Conservation (phyloP, 352 stramenopile species). For the Phytophthora quininea region DNA sequence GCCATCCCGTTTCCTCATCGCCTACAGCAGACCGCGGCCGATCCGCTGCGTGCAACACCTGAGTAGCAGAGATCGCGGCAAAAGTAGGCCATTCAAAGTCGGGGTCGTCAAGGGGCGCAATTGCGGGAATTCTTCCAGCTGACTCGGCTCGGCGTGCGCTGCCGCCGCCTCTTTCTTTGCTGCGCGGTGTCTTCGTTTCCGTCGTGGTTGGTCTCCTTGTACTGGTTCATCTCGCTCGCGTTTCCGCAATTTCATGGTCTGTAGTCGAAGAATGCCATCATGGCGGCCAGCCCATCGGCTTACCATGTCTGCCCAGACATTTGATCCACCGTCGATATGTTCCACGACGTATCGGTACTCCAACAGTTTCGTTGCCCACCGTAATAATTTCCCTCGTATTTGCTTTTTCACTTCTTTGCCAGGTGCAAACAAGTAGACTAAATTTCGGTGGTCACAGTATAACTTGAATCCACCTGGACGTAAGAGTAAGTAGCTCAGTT, state of each 20-base stretch:
- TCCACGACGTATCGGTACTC: conserved; percentile 3
- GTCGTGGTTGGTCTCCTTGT: background rate
- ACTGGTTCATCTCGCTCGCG: background rate
- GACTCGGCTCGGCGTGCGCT: background rate
- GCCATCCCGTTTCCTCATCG: conserved; percentile 3
- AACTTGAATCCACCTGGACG: background rate
- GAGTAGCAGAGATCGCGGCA: background rate
- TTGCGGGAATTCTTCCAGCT: background rate
- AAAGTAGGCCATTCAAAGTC: conserved; percentile 11
- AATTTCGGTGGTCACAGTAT: background rate
- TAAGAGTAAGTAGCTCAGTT: background rate
- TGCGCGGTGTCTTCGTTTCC: background rate
- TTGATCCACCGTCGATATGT: background rate
- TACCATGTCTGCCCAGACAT: conserved; percentile 9
- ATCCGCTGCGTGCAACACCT: background rate
- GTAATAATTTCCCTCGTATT: background rate
- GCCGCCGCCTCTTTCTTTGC: background rate
- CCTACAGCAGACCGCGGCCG: background rate
- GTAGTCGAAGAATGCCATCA: background rate
- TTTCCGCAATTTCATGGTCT: background rate
- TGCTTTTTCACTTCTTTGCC: background rate
- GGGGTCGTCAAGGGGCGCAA: background rate
- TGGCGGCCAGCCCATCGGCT: background rate
- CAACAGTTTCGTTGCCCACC: background rate
- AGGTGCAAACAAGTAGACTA: background rate